Evolutionary conservation across 306 rosid species (phyloP).

Genomic region (Aeschynomene evenia): DNA sequence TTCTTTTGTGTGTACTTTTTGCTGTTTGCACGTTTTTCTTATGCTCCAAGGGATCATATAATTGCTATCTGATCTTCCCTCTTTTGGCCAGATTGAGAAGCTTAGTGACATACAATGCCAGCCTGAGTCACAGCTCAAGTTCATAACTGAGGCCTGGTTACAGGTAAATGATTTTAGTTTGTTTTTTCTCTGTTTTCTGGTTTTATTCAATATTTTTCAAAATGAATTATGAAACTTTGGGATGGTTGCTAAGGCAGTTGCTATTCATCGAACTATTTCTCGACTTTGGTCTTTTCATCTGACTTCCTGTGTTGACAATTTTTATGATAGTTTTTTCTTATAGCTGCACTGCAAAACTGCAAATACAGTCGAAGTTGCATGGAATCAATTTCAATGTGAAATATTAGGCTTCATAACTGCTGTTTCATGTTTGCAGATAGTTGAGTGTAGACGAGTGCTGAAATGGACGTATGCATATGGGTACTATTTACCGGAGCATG

Average conservation of each 20-base stretch:
- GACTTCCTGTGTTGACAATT: not conserved
- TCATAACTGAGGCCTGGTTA: constrained; percentile 94
- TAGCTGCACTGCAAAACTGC: not conserved
- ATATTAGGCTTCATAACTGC: constrained; percentile 12
- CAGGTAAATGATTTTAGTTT: constrained; percentile 51
- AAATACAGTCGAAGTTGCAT: not conserved
- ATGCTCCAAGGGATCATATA: constrained; percentile 10
- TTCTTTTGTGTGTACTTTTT: not conserved
- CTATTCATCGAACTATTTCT: too few relatives aligned
- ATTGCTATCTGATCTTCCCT: constrained; percentile 2
- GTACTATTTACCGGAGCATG: constrained; percentile 75
- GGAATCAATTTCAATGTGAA: constrained; percentile 20
- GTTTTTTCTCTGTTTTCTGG: not conserved
- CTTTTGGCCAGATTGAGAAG: constrained; percentile 69
- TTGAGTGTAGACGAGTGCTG: constrained; percentile 91
- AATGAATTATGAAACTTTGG: not conserved
- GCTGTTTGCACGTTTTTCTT: not conserved
- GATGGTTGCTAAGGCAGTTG: not conserved
- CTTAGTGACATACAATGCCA: constrained; percentile 88
- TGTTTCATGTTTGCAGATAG: constrained; percentile 61
- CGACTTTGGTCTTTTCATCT: constrained; percentile 1
- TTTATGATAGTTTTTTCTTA: constrained; percentile 12
- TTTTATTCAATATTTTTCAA: constrained; percentile 11
- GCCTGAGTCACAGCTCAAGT: constrained; percentile 96
- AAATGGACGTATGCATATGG: constrained; percentile 98